phyloP scores from a whole-genome alignment of 192 early-diverging fungal species.

The Spinellus fusiger region DNA sequence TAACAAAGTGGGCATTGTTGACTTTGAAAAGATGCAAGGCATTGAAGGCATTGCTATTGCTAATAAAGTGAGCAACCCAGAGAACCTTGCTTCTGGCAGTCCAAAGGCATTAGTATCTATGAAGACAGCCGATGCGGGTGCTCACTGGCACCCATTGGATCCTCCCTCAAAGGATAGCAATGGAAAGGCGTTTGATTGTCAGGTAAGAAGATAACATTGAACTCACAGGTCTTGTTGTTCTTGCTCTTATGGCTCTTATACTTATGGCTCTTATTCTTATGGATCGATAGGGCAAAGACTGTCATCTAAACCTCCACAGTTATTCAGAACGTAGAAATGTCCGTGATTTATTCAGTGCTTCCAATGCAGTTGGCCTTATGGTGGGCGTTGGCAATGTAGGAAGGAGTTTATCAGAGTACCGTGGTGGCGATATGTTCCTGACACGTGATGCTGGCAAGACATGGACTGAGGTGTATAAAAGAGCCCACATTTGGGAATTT shows the following conservation, averaged over 20 bases:
- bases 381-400: constrained; percentile 95
- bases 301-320: constrained; percentile 77
- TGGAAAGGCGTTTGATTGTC: constrained; percentile 30
- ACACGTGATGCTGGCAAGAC: constrained; percentile 81
- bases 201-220: too few relatives aligned
- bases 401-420: constrained; percentile 48
- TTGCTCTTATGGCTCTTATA: too few relatives aligned
- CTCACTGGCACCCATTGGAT: constrained; percentile 55
- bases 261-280: too few relatives aligned
- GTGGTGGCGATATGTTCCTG: constrained; percentile 77
- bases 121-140: constrained; percentile 82
- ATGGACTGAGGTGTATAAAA: constrained; percentile 79
- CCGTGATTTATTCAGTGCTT: constrained; percentile 73
- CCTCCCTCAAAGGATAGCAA: constrained; percentile 43
- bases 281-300: constrained; percentile 30
- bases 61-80: constrained; percentile 70
- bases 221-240: too few relatives aligned
- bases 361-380: constrained; percentile 78
- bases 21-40: constrained; percentile 89
- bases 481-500: constrained; percentile 89
- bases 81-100: constrained; percentile 44
- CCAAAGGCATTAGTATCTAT: constrained; percentile 58
- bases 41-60: constrained; percentile 81
- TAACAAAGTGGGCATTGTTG: constrained; percentile 69
- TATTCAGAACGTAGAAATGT: constrained; percentile 79